Percentiles rank a stretch among this genome's conserved stretches.
These are phyloP conservation scores for Primulina eburnea DNA, from an alignment of 257 asterid species.

Conservation along the genomic window DNA sequence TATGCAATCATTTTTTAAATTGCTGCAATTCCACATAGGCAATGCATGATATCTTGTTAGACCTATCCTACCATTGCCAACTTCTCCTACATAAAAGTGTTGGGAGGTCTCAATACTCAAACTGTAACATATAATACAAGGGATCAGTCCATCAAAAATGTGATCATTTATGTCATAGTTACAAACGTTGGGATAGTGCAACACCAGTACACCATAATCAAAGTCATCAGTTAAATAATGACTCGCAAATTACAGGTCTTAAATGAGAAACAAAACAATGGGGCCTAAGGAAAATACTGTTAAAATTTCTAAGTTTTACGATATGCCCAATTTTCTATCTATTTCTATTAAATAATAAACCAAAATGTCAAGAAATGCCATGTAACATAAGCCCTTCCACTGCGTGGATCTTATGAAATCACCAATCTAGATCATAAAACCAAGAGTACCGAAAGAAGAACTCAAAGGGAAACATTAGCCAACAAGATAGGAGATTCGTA, in stretches of 20 bases:
- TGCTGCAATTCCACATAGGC: neutral
- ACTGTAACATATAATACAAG: conserved; percentile 5
- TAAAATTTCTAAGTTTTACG: neutral
- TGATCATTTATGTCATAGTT: neutral
- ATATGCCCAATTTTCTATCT: too few species aligned
- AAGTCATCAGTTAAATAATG: neutral
- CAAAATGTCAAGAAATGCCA: neutral
- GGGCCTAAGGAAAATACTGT: neutral
- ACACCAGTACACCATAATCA: neutral
- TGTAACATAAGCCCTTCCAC: neutral
- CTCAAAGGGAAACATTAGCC: too few species aligned
- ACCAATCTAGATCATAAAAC: too few species aligned
- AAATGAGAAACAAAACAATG: conserved; percentile 2
- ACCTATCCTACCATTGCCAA: neutral
- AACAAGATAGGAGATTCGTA: too few species aligned
- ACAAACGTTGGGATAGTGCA: neutral
- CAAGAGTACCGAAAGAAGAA: too few species aligned
- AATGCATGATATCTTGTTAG: neutral
- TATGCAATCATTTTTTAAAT: neutral
- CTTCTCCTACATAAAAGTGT: neutral
- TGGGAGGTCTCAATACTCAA: neutral
- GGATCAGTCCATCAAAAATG: neutral
- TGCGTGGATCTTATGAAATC: too few species aligned
- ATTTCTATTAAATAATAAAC: neutral
- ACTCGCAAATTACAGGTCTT: conserved; percentile 1